Base-by-base conservation (phyloP, 306 rosid genomes). In the Rubus idaeus region DNA sequence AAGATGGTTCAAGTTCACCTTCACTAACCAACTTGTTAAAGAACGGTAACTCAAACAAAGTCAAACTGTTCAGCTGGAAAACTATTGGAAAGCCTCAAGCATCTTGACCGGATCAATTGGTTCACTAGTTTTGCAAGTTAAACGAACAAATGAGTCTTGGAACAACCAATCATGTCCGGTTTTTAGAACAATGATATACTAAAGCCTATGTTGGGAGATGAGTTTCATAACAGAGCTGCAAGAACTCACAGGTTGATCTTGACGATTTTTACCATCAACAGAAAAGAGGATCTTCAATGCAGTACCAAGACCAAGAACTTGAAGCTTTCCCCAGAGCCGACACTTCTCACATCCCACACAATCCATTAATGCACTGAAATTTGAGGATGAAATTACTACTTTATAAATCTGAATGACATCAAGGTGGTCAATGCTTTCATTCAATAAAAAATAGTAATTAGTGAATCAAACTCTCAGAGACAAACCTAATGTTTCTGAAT, bases 291-390 rank as follows among this genome's bases (percentile, higher is more conserved):
- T 90, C 74, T 92, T 89, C 61, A 94, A 80, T 62, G 98, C 98
- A 14, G 98, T 94, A 70, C 98, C 98, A 16, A 94, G 95, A 61
- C 98, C 98, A 75, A 85, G 98, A 87, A 94, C 96, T 88, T 94
- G 98, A 86, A 94, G 97, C 87, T 94, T 94, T 68, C 98, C 98
- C 98, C 98, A 94, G 35, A 94, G 85, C n/a, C 98, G 89, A 78
- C 98, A 94, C 79, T 94, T 94, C 90, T 94, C 98, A 17, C 98
- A 94, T 75, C 98, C 98, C 39, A 94, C 88, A 78, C 98, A 92
- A 78, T 94, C 97, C 98, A 94, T 94, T 84, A 92, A 63, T 52
- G 96, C 89, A 61, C 98, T 94, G 93, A 80, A 88, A 73, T 79
- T 14, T 51, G n/a, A 51, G 56, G 62, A 56, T 56, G 10, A 56